Evolutionary conservation across 176 grass and related monocot genomes (phyloP).

Genomic region (Oryza australiensis): DNA sequence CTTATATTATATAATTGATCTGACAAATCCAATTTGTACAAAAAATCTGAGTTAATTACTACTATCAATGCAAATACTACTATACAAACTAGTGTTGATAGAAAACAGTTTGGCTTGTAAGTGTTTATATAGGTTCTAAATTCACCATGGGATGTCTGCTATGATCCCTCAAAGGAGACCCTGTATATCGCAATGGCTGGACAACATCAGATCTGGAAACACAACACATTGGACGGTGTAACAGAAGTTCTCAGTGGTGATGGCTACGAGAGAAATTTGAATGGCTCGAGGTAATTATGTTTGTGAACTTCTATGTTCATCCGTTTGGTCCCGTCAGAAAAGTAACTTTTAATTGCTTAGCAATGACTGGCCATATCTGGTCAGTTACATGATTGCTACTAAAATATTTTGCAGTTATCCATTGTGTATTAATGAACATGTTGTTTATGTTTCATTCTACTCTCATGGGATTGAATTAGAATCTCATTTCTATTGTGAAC

Average conservation of each 20-base stretch:
- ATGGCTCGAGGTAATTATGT: conserved; percentile 74
- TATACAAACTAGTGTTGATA: conserved; percentile 18
- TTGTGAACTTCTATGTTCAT: not conserved
- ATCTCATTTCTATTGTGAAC: not conserved
- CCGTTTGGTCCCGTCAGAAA: not conserved
- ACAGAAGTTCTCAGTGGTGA: conserved; percentile 85
- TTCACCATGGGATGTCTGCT: conserved; percentile 97
- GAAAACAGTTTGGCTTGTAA: conserved; percentile 46
- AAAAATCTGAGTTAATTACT: conserved; percentile 15
- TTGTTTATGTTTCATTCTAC: conserved; percentile 28
- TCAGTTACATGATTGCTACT: not conserved
- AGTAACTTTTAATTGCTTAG: conserved; percentile 29
- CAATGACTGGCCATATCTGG: not conserved
- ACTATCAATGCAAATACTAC: not conserved
- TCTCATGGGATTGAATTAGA: conserved; percentile 17
- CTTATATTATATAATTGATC: conserved; percentile 16
- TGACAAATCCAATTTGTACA: not conserved
- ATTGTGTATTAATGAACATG: conserved; percentile 18
- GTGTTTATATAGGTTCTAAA: conserved; percentile 73
- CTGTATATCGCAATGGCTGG: conserved; percentile 97
- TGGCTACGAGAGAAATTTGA: conserved; percentile 92
- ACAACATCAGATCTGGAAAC: conserved; percentile 95
- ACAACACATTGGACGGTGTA: conserved; percentile 64
- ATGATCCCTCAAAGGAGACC: conserved; percentile 60
- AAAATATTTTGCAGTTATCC: not conserved